A percentile compares a stretch with the other conserved stretches of the same genome.
Evolutionary conservation across 768 basidiomycete genomes (phyloP).

Genomic region (Symmetrospora coprosmae): DNA sequence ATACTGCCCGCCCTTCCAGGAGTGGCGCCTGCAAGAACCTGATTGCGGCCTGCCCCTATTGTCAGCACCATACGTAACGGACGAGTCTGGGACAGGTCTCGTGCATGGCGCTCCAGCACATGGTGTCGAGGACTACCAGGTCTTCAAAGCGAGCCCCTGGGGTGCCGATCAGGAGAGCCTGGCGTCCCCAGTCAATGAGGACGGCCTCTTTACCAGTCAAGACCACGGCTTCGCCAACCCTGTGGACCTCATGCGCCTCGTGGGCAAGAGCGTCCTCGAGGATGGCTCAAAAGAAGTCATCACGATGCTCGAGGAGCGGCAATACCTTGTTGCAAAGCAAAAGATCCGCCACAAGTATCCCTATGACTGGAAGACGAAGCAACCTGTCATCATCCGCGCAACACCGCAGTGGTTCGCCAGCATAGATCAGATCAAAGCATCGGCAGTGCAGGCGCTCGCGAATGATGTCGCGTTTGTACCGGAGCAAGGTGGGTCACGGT

Average conservation of each 20-base stretch:
- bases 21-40: slow-evolving; percentile 20
- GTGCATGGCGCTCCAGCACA: slow-evolving; percentile 94
- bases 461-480: slow-evolving; percentile 67
- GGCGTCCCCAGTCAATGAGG: slow-evolving; percentile 65
- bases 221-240: slow-evolving; percentile 51
- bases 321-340: slow-evolving; percentile 50
- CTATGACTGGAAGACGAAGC: slow-evolving; percentile 89
- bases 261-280: slow-evolving; percentile 59
- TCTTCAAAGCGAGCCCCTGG: slow-evolving; percentile 45
- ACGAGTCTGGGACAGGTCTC: slow-evolving; percentile 80
- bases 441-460: slow-evolving; percentile 55
- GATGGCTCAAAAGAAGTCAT: slow-evolving; percentile 58
- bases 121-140: slow-evolving; percentile 77
- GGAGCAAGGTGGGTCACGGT: slow-evolving; percentile 47
- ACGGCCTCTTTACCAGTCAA: slow-evolving; percentile 54
- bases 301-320: slow-evolving; percentile 46
- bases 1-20: slow-evolving; percentile 31
- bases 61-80: slow-evolving; percentile 59
- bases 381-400: slow-evolving; percentile 73
- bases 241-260: slow-evolving; percentile 36
- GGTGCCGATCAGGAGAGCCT: slow-evolving; percentile 40
- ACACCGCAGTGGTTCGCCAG: slow-evolving; percentile 98
- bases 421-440: slow-evolving; percentile 63
- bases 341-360: slow-evolving; percentile 76
- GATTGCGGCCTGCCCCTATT: slow-evolving; percentile 41